Conservation (phyloP, 495 filamentous ascomycete genomes). For the Hypoxylon rickii region DNA sequence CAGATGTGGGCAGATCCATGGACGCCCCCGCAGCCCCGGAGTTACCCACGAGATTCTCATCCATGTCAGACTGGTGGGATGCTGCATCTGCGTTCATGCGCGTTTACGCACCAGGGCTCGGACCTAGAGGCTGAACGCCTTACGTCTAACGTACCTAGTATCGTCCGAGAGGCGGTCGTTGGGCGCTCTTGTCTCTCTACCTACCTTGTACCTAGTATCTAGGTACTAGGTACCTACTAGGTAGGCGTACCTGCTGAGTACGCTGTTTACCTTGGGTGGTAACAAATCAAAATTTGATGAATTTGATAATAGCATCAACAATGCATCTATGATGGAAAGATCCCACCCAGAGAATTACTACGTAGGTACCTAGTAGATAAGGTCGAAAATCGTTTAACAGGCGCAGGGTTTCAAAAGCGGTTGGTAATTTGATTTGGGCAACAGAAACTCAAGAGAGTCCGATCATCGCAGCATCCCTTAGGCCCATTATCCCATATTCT, state of each 20-base stretch:
- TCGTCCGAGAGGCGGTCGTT: too few species aligned
- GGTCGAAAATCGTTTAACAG: neutral
- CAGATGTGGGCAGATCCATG: constrained; percentile 22
- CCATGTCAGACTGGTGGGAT: constrained; percentile 24
- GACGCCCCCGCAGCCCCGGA: constrained; percentile 30
- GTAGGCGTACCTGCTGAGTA: too few species aligned
- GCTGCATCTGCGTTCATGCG: constrained; percentile 18
- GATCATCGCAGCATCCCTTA: constrained; percentile 19
- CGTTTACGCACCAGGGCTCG: neutral
- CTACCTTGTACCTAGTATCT: too few species aligned
- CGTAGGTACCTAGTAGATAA: too few species aligned
- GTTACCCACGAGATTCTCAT: constrained; percentile 25
- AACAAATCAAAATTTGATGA: too few species aligned
- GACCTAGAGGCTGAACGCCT: constrained; percentile 23
- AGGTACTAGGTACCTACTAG: neutral
- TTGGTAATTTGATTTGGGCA: constrained; percentile 23
- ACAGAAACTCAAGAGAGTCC: constrained; percentile 18
- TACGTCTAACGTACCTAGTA: too few species aligned
- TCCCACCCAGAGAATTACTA: constrained; percentile 22
- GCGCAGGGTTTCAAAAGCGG: neutral
- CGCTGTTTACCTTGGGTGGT: too few species aligned
- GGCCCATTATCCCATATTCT: neutral
- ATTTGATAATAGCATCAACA: neutral
- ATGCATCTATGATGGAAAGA: constrained; percentile 20
- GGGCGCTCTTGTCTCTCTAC: too few species aligned